phyloP scores from a whole-genome alignment of 768 basidiomycete genomes.

The Pisolithus orientalis region DNA sequence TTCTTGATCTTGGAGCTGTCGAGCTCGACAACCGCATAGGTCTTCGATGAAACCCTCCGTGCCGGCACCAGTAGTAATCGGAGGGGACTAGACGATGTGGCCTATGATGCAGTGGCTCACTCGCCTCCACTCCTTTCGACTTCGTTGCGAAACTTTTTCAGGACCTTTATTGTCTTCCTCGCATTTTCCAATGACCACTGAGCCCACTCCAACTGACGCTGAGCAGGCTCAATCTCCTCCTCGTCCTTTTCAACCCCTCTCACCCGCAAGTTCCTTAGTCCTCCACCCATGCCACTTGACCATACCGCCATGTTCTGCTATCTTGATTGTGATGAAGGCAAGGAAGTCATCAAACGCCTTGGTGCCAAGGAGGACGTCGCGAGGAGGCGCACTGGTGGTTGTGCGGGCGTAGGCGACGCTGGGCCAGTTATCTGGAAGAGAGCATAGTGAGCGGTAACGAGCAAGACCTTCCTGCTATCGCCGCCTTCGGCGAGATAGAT shows the following conservation, averaged over 20 bases:
- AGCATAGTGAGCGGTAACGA: constrained; percentile 26
- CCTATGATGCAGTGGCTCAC: constrained; percentile 28
- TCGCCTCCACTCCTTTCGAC: constrained; percentile 10
- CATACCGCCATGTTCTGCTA: too few relatives aligned
- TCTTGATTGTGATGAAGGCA: constrained; percentile 7
- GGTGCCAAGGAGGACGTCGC: constrained; percentile 15
- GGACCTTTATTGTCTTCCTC: constrained; percentile 14
- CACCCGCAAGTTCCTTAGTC: too few relatives aligned
- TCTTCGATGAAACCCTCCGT: constrained; percentile 25
- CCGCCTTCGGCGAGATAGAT: constrained; percentile 22
- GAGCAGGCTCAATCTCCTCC: too few relatives aligned
- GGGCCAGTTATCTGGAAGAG: constrained; percentile 13
- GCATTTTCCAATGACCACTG: constrained; percentile 12
- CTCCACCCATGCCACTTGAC: too few relatives aligned
- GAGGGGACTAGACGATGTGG: constrained; percentile 24
- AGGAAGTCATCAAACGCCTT: constrained; percentile 7
- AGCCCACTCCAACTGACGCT: neutral
- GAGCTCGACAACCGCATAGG: constrained; percentile 28
- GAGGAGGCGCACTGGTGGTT: constrained; percentile 8
- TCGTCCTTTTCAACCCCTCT: too few relatives aligned
- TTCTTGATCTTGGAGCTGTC: constrained; percentile 25
- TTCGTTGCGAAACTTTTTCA: constrained; percentile 14
- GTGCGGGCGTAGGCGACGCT: neutral
- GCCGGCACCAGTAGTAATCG: constrained; percentile 20
- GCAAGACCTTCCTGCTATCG: constrained; percentile 16